Evolutionary conservation across 768 basidiomycete genomes (phyloP).

Genomic region (Suillus lakei): DNA sequence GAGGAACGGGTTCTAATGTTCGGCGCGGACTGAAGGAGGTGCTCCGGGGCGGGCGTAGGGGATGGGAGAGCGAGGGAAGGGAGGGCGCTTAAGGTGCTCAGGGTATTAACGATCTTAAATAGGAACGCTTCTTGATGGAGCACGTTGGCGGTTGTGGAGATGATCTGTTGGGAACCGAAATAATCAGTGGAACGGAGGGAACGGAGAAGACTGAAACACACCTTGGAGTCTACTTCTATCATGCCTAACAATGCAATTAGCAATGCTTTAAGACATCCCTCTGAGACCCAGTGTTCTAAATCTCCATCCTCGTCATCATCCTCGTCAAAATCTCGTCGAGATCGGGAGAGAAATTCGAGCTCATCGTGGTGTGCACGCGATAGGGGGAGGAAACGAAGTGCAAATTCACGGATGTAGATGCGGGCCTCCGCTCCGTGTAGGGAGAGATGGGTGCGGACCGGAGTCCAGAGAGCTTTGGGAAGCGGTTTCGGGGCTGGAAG

Average conservation of each 20-base stretch:
- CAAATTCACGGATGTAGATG: slow-evolving; percentile 76
- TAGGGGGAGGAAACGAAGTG: slow-evolving; percentile 65
- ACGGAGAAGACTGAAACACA: slow-evolving; percentile 13
- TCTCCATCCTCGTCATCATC: slow-evolving; percentile 43
- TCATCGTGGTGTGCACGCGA: slow-evolving; percentile 62
- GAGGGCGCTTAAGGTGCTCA: slow-evolving; percentile 14
- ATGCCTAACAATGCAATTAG: slow-evolving; percentile 64
- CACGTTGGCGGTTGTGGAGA: neutral
- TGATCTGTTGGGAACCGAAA: neutral
- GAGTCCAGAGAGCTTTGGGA: slow-evolving; percentile 59
- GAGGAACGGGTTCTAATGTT: slow-evolving; percentile 54
- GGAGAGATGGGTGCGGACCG: slow-evolving; percentile 47
- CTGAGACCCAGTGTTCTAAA: slow-evolving; percentile 63
- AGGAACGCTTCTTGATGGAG: slow-evolving; percentile 1
- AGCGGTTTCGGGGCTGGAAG: slow-evolving; percentile 39
- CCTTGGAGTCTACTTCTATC: slow-evolving; percentile 45
- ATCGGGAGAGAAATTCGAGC: slow-evolving; percentile 54
- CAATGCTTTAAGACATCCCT: slow-evolving; percentile 65
- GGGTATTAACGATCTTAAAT: slow-evolving; percentile 1
- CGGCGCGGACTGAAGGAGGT: slow-evolving; percentile 29
- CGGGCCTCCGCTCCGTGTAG: slow-evolving; percentile 59
- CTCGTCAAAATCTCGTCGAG: slow-evolving; percentile 43
- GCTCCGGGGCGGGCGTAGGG: slow-evolving; percentile 46
- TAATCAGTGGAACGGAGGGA: neutral
- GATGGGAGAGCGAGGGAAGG: slow-evolving; percentile 61